Evolutionary conservation across 1,284 basidiomycete species (phyloP).

Genomic region (Mycena citricolor): DNA sequence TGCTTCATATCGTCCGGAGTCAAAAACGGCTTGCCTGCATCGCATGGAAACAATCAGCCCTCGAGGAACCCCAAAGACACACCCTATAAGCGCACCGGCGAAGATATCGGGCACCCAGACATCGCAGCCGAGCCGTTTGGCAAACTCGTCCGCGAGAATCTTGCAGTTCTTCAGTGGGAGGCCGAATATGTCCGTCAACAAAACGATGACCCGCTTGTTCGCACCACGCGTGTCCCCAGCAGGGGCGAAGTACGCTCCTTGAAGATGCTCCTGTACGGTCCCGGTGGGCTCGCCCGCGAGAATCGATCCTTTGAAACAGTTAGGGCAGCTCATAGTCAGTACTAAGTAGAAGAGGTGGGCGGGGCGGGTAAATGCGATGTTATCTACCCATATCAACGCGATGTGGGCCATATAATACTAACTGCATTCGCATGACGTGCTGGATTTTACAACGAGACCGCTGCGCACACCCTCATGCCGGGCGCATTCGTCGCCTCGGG

Average conservation of each 20-base stretch:
- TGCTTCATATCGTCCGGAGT: conserved; percentile 30
- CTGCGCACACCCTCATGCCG: no score
- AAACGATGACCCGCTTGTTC: conserved; percentile 39
- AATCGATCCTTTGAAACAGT: conserved; percentile 28
- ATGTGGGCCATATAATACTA: no score
- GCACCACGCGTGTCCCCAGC: neutral
- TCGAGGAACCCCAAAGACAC: neutral
- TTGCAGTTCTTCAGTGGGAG: conserved; percentile 41
- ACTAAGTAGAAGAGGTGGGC: no score
- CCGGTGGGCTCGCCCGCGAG: conserved; percentile 40
- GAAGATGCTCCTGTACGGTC: conserved; percentile 19
- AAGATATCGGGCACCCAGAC: conserved; percentile 55
- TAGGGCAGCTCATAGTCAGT: conserved; percentile 13
- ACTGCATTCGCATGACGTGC: no score
- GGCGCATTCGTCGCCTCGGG: no score
- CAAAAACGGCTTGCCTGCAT: conserved; percentile 33
- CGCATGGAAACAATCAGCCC: neutral
- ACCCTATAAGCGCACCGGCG: conserved; percentile 31
- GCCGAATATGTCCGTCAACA: conserved; percentile 54
- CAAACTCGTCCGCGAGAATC: conserved; percentile 51
- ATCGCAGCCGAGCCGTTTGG: conserved; percentile 45
- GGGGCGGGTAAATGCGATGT: no score
- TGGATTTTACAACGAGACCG: no score
- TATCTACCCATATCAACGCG: no score
- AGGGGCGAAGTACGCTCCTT: conserved; percentile 32